Evolutionary conservation across 2,329 filamentous ascomycete genomes (phyloP).

Genomic region (Parascedosporium putredinis): DNA sequence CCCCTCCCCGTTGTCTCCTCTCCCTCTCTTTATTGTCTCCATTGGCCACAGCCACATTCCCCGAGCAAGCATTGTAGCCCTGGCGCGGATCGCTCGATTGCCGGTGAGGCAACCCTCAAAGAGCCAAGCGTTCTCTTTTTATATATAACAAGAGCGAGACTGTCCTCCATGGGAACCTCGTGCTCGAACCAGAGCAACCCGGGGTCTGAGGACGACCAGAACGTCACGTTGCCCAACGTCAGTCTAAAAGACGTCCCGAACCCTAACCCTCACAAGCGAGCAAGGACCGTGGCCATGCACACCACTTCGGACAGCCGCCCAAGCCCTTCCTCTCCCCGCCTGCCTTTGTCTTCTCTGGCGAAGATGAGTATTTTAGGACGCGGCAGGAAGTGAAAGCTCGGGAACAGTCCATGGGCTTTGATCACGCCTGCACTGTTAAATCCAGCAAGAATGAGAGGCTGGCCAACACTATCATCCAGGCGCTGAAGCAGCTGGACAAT

Average conservation of each 20-base stretch:
- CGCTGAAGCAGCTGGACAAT: conserved; percentile 26
- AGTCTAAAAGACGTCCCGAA: not conserved
- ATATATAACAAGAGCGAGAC: not conserved
- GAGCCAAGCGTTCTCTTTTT: not conserved
- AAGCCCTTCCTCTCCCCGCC: too few relatives aligned
- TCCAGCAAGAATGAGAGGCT: conserved; percentile 24
- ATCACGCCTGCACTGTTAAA: conserved; percentile 22
- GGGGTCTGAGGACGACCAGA: not conserved
- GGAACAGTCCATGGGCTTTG: conserved; percentile 30
- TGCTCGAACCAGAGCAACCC: not conserved
- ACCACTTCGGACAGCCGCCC: not conserved
- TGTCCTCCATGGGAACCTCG: not conserved
- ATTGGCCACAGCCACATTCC: too few relatives aligned
- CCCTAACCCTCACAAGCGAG: not conserved
- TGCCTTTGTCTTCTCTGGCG: conserved; percentile 6
- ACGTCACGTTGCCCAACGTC: not conserved
- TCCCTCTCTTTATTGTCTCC: too few relatives aligned
- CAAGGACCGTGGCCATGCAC: not conserved
- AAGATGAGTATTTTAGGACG: conserved; percentile 20
- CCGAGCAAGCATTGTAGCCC: too few relatives aligned
- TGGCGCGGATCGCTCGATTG: too few relatives aligned
- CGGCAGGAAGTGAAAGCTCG: conserved; percentile 20
- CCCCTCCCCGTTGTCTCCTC: too few relatives aligned
- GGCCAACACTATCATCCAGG: conserved; percentile 30
- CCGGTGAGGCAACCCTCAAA: not conserved